Evolutionary conservation across 345 rosid genomes (phyloP).

Genomic region (Litchi chinensis): DNA sequence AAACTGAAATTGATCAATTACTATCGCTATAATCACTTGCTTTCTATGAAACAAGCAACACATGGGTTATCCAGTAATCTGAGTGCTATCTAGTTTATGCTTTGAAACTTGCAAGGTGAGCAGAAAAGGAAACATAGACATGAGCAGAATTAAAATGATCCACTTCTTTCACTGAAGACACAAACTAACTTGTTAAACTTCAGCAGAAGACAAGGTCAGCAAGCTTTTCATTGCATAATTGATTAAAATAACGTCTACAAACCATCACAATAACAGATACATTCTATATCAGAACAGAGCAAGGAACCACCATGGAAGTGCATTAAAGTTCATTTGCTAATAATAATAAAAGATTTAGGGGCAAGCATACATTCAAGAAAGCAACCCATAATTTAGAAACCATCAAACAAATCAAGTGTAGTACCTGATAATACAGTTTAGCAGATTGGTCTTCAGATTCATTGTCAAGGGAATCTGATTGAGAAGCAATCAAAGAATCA

Average conservation of each 20-base stretch:
- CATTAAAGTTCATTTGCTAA: conserved; percentile 2
- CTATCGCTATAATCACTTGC: background rate
- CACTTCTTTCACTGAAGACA: background rate
- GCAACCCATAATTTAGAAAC: conserved; percentile 7
- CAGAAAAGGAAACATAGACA: background rate
- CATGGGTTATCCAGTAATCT: background rate
- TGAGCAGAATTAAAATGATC: background rate
- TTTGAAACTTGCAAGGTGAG: background rate
- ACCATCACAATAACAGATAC: background rate
- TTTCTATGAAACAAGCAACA: conserved; percentile 1
- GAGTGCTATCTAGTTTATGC: background rate
- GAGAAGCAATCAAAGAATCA: conserved; percentile 31
- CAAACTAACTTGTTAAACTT: background rate
- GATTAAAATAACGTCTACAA: background rate
- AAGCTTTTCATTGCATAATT: background rate
- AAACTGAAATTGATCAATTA: conserved; percentile 11
- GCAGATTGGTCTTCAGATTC: conserved; percentile 43
- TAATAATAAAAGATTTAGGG: background rate
- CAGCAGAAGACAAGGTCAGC: background rate
- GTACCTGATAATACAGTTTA: conserved; percentile 74
- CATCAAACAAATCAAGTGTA: conserved; percentile 11
- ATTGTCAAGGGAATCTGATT: conserved; percentile 38
- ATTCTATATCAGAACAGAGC: background rate
- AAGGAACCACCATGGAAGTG: conserved; percentile 6
- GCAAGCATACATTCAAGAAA: too few species aligned